Conservation (phyloP, 2,329 filamentous ascomycete species). For the Aspergillus caelatus region DNA sequence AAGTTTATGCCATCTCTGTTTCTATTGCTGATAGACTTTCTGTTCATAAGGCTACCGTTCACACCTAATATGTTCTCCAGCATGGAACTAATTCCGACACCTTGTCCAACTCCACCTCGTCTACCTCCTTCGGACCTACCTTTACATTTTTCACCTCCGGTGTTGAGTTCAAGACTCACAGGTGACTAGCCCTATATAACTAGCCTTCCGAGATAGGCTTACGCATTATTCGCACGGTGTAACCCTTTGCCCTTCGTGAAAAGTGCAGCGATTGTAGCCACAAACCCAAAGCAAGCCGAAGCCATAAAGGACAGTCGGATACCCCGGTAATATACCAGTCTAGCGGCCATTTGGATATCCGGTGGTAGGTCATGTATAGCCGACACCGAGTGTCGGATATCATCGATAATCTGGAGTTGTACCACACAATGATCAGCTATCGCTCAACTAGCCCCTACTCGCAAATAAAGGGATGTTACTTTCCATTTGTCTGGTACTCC, state of each 20-base stretch:
- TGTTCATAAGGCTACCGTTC: neutral
- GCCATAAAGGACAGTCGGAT: conserved; percentile 59
- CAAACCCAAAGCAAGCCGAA: conserved; percentile 55
- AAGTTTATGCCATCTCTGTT: neutral
- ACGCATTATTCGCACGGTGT: neutral
- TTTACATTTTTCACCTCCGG: neutral
- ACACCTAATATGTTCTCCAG: neutral
- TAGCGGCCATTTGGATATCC: conserved; percentile 59
- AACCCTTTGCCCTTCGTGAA: conserved; percentile 48
- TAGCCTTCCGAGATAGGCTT: neutral
- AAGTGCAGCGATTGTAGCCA: conserved; percentile 54
- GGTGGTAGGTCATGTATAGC: conserved; percentile 58
- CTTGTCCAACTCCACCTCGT: neutral
- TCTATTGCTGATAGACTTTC: neutral
- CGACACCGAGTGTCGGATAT: conserved; percentile 64
- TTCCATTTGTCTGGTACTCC: conserved; percentile 61
- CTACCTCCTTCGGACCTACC: neutral
- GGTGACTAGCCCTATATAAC: neutral
- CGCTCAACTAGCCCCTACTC: neutral
- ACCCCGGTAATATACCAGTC: conserved; percentile 63
- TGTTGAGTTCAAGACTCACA: neutral
- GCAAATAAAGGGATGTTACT: conserved; percentile 48
- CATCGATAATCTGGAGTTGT: conserved; percentile 57
- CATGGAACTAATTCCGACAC: neutral
- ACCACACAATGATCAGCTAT: conserved; percentile 26